A percentile compares a stretch with the other conserved stretches of the same genome.
phyloP scores from a whole-genome alignment of 177 flowering plant genomes.

The Vitis hybrid region DNA sequence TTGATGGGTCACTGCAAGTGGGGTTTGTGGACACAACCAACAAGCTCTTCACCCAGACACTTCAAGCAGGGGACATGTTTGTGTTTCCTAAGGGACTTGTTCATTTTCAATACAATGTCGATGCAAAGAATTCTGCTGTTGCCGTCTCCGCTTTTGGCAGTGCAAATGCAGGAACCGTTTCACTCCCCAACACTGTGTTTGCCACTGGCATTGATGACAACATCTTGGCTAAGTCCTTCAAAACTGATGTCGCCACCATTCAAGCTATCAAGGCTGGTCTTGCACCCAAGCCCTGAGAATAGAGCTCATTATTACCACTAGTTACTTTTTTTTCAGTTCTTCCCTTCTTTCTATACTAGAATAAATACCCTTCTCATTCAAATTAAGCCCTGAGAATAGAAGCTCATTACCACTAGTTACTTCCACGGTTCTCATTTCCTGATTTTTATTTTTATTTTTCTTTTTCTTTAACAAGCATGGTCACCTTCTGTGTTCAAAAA shows the following conservation, averaged over 20 bases:
- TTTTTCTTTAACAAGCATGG: too few relatives aligned
- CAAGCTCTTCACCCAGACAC: constrained; percentile 35
- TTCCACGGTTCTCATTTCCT: too few relatives aligned
- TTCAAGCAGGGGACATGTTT: constrained; percentile 32
- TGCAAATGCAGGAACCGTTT: constrained; percentile 36
- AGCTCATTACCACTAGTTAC: too few relatives aligned
- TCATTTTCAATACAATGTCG: constrained; percentile 37
- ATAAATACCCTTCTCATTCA: too few relatives aligned
- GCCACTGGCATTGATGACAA: constrained; percentile 20
- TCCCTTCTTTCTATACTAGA: too few relatives aligned
- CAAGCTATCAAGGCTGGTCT: constrained; percentile 31
- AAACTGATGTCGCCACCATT: constrained; percentile 28
- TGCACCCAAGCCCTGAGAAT: constrained; percentile 8
- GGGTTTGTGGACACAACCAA: constrained; percentile 44
- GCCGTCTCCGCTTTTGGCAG: constrained; percentile 38
- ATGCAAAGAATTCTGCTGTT: constrained; percentile 10
- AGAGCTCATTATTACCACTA: neutral
- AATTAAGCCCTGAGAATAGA: too few relatives aligned
- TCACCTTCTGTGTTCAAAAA: too few relatives aligned
- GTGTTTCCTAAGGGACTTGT: constrained; percentile 39
- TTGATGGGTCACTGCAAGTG: constrained; percentile 28
- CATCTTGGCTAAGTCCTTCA: constrained; percentile 29
- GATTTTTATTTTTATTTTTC: too few relatives aligned
- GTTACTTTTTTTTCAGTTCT: too few relatives aligned
- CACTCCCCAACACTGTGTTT: constrained; percentile 24